Evolutionary conservation across 805 yeast genomes (phyloP).

Genomic region (Candida ficus): DNA sequence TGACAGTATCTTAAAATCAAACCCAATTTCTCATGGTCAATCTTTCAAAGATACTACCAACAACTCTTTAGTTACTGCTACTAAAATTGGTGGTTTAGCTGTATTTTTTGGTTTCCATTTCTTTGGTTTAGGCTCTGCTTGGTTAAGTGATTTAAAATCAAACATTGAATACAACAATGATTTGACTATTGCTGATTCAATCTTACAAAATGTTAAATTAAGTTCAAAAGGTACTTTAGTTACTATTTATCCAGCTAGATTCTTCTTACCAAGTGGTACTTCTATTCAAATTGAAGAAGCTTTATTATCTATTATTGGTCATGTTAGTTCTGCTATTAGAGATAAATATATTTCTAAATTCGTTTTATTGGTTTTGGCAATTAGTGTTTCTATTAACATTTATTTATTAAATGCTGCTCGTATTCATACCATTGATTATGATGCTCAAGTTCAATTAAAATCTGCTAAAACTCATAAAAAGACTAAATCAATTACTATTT

Average conservation of each 20-base stretch:
- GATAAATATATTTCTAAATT: slow-evolving; percentile 79
- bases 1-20: slow-evolving; percentile 47
- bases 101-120: slow-evolving; percentile 59
- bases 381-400: slow-evolving; percentile 75
- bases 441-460: slow-evolving; percentile 18
- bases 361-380: slow-evolving; percentile 62
- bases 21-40: slow-evolving; percentile 20
- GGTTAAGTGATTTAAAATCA: slow-evolving; percentile 52
- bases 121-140: slow-evolving; percentile 64
- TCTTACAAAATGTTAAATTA: slow-evolving; percentile 27
- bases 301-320: slow-evolving; percentile 44
- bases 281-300: slow-evolving; percentile 60
- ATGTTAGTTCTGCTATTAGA: slow-evolving; percentile 62
- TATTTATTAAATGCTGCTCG: slow-evolving; percentile 86
- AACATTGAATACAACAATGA: slow-evolving; percentile 19
- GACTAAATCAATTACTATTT: slow-evolving; percentile 25
- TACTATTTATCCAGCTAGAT: slow-evolving; percentile 51
- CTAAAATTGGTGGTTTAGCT: slow-evolving; percentile 56
- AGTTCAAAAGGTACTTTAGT: slow-evolving; percentile 47
- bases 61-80: slow-evolving; percentile 42
- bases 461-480: slow-evolving; percentile 26
- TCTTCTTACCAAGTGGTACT: slow-evolving; percentile 52
- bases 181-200: slow-evolving; percentile 21
- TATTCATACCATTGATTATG: slow-evolving; percentile 42
- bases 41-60: slow-evolving; percentile 28